Percentiles rank a stretch among this genome's conserved stretches.
Conservation (phyloP, 148 eudicot genomes). For the Rhododendron simsii region DNA sequence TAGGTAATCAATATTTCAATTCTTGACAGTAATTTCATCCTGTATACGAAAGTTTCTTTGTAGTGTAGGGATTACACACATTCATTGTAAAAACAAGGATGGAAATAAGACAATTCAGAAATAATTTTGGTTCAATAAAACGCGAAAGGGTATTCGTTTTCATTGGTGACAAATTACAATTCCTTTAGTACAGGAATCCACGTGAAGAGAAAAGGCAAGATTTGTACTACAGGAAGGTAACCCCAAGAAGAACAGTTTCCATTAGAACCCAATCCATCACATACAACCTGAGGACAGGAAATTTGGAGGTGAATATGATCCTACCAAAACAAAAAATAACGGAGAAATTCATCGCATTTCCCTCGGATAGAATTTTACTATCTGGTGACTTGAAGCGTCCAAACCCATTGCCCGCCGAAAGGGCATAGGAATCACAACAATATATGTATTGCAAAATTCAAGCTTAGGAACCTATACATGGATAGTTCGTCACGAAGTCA, state of each 20-base stretch:
- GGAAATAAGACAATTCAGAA: background rate
- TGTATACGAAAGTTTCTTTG: background rate
- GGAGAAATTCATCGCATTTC: background rate
- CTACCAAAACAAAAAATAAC: background rate
- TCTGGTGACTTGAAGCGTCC: background rate
- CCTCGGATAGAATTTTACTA: background rate
- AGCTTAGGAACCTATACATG: no score
- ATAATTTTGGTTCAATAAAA: background rate
- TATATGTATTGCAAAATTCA: no score
- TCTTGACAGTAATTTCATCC: background rate
- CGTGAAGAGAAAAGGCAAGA: background rate
- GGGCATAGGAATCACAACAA: no score
- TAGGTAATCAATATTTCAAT: background rate
- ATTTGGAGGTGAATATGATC: background rate
- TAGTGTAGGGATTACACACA: background rate
- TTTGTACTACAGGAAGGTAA: background rate
- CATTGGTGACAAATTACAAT: background rate
- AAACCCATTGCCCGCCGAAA: no score
- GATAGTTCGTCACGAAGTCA: no score
- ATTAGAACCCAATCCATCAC: background rate
- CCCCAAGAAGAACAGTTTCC: background rate
- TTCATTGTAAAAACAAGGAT: constrained; percentile 5
- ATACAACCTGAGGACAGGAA: background rate
- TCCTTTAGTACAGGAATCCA: background rate
- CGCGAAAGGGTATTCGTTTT: background rate